Evolutionary conservation across 352 stramenopile species (phyloP).

Genomic region (Plasmopara halstedii): DNA sequence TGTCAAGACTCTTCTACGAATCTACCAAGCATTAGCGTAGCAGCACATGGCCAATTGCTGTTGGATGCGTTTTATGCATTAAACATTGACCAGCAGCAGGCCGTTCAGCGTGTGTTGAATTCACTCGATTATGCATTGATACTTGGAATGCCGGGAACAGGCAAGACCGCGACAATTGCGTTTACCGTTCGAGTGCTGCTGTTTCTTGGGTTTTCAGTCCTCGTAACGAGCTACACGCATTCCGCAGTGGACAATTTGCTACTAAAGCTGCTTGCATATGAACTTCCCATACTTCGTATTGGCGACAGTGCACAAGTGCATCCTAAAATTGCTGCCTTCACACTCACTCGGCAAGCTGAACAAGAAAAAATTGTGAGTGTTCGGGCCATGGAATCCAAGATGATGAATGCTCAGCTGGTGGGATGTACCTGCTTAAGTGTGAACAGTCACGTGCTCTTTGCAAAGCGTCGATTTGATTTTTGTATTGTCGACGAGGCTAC

Average conservation of each 20-base stretch:
- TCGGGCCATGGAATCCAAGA: conserved; percentile 34
- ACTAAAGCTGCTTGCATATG: conserved; percentile 81
- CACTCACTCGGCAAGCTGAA: conserved; percentile 31
- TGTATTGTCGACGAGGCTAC: conserved; percentile 98
- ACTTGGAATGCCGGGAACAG: conserved; percentile 92
- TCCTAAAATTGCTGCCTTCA: conserved; percentile 49
- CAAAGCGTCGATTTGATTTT: conserved; percentile 92
- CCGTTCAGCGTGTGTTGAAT: conserved; percentile 68
- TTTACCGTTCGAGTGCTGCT: conserved; percentile 91
- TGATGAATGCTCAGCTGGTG: conserved; percentile 48
- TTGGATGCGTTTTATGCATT: conserved; percentile 49
- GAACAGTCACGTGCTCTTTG: conserved; percentile 70
- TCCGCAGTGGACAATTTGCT: conserved; percentile 97
- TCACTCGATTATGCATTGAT: conserved; percentile 93
- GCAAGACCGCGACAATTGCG: conserved; percentile 95
- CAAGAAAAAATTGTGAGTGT: conserved; percentile 30
- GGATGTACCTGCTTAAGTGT: conserved; percentile 72
- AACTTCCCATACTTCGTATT: conserved; percentile 70
- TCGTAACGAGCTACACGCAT: conserved; percentile 97
- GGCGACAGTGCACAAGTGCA: conserved; percentile 68
- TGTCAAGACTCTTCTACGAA: conserved; percentile 13
- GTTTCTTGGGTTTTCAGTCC: conserved; percentile 88
- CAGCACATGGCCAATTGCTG: conserved; percentile 17
- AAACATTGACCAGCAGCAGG: conserved; percentile 73
- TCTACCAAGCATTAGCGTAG: conserved; percentile 7